phyloP scores from a whole-genome alignment of 345 rosid species.

The Citrus sp. region DNA sequence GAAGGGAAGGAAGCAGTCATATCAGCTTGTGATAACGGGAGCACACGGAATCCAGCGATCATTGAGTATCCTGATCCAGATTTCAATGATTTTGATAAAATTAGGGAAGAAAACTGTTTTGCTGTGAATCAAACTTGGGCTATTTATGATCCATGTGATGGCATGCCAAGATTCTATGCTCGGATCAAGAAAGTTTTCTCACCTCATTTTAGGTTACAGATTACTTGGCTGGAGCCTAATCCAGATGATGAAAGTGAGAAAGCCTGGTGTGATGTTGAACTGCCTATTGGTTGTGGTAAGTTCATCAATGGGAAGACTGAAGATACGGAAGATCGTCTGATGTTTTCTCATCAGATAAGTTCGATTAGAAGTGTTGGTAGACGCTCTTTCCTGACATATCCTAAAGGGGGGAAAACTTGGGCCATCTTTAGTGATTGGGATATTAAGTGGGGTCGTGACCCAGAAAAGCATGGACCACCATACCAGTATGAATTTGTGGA shows the following conservation, averaged over 20 bases:
- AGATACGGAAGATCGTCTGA: constrained; percentile 37
- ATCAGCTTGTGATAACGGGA: constrained; percentile 14
- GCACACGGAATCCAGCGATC: neutral
- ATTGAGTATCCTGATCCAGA: constrained; percentile 61
- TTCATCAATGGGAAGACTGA: constrained; percentile 35
- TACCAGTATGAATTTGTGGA: constrained; percentile 66
- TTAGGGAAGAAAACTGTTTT: constrained; percentile 44
- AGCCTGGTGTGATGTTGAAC: constrained; percentile 34
- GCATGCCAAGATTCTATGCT: constrained; percentile 88
- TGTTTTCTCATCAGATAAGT: constrained; percentile 66
- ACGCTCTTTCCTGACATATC: constrained; percentile 40
- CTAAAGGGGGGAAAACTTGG: constrained; percentile 80
- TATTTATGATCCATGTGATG: constrained; percentile 63
- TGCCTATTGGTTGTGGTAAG: constrained; percentile 73
- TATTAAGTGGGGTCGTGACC: constrained; percentile 44
- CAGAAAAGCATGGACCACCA: constrained; percentile 42
- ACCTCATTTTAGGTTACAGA: constrained; percentile 53
- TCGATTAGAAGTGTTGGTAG: constrained; percentile 11
- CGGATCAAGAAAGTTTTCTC: constrained; percentile 47
- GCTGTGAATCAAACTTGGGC: constrained; percentile 80
- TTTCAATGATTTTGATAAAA: constrained; percentile 61
- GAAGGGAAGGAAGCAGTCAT: constrained; percentile 22
- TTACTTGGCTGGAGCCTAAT: constrained; percentile 76
- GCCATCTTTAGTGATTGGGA: constrained; percentile 80
- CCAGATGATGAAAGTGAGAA: constrained; percentile 32